phyloP scores from a whole-genome alignment of 148 eudicot genomes.

The Fagopyrum tataricum region DNA sequence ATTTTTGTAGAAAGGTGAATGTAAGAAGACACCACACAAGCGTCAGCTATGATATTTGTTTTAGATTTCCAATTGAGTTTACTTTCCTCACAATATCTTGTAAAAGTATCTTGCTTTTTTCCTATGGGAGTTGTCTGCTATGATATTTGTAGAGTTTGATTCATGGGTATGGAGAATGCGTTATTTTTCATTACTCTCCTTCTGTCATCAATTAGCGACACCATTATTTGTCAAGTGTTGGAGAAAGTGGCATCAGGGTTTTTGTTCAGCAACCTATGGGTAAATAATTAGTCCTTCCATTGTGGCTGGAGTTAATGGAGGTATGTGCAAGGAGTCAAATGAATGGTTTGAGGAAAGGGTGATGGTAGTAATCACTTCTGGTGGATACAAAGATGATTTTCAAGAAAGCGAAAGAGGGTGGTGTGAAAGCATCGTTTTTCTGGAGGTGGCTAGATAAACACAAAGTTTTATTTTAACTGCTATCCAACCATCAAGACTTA shows the following conservation, averaged over 20 bases:
- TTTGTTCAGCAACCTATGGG: background rate
- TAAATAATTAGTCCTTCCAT: background rate
- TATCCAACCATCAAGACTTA: background rate
- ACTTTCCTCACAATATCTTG: no score
- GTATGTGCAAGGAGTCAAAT: background rate
- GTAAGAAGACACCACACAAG: constrained; percentile 23
- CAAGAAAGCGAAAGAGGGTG: background rate
- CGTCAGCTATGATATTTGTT: constrained; percentile 20
- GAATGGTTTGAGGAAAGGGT: background rate
- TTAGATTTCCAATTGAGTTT: background rate
- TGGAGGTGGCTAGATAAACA: no score
- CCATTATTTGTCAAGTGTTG: no score
- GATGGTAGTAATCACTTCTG: background rate
- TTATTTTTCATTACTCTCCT: no score
- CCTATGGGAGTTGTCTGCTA: no score
- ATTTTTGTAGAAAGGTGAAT: constrained; percentile 15
- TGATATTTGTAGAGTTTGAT: background rate
- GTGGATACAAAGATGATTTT: background rate
- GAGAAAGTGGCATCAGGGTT: background rate
- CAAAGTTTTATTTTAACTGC: no score
- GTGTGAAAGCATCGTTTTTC: background rate
- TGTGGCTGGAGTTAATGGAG: background rate
- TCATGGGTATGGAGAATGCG: background rate
- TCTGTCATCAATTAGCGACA: no score
- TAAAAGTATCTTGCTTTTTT: no score